Base-by-base conservation (phyloP, 2,329 filamentous ascomycete genomes). In the Gnomoniopsis sp. region DNA sequence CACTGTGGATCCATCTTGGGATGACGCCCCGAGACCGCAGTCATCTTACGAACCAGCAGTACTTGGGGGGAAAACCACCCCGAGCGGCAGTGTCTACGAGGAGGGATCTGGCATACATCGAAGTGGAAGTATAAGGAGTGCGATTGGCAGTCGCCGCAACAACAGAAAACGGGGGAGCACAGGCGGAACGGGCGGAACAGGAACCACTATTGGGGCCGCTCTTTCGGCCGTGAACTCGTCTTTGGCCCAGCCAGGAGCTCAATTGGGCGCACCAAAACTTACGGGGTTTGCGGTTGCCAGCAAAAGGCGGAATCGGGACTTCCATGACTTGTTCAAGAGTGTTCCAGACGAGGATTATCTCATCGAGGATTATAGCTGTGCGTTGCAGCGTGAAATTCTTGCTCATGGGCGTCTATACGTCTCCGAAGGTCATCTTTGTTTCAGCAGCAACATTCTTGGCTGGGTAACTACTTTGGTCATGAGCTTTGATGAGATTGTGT, bases 401-500 rank as follows among this genome's bases (percentile, higher is more conserved):
- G 86, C 96, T 7, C 95, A 97, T 65, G 95, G 95, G 6, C 85
- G 95, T 44, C 82, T 99, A 15, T 99, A 99, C 69, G 91, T 99
- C 46, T 98, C 95, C 0, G 95, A 99, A 75, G 93, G 93, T 12
- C 93, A 99, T 70, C 86, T 99, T 49, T 99, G 95, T 77, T 99
- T 99, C 75, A 97, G 93, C 68, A 98, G 95, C 78, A 99, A 99
- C 71, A 99, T 99, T 65, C 84, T 99, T 49, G 95, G 95, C 55
- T 99, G 95, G 95, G 90, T 96, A 22, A 99, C 95, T 0, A 99
- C 95, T 1, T 79, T 99, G 46, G 93, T 99, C 54, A 96, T 99
- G 78, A 96, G 92, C 72, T 99, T 99, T 71, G 95, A 99, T 69
- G 95, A 99, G 73, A 91, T 99, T 59, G 91, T 98, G 21, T 92